Conservation (phyloP, 2,329 filamentous ascomycete genomes). For the Stylonectria norvegica region DNA sequence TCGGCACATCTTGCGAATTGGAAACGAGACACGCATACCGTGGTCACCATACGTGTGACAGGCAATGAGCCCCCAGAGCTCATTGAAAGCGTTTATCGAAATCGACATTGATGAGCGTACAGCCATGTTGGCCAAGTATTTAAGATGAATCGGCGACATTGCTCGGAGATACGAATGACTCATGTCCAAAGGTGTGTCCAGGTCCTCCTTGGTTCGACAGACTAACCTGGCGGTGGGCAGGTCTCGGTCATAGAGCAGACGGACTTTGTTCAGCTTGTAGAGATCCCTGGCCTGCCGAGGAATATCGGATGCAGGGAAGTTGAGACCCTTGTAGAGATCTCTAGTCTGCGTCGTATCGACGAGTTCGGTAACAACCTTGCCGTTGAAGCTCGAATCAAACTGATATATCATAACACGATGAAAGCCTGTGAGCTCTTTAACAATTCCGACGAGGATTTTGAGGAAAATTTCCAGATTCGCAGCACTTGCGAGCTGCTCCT, state of each 20-base stretch:
- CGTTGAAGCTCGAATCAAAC: slow-evolving; percentile 79
- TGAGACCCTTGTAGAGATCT: slow-evolving; percentile 81
- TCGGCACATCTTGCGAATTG: slow-evolving; percentile 87
- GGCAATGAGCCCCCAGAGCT: slow-evolving; percentile 84
- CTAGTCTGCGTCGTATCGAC: slow-evolving; percentile 76
- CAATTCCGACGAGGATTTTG: slow-evolving; percentile 77
- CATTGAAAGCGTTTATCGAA: slow-evolving; percentile 80
- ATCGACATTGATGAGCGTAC: slow-evolving; percentile 95
- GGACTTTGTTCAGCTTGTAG: slow-evolving; percentile 86
- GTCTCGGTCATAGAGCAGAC: slow-evolving; percentile 81
- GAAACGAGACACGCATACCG: slow-evolving; percentile 89
- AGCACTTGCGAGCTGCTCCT: slow-evolving; percentile 77
- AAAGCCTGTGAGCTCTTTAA: slow-evolving; percentile 87
- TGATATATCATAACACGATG: slow-evolving; percentile 93
- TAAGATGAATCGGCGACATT: slow-evolving; percentile 87
- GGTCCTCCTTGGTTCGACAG: slow-evolving; percentile 69
- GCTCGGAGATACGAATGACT: slow-evolving; percentile 81
- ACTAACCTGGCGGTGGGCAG: slow-evolving; percentile 76
- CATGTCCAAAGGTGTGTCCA: slow-evolving; percentile 74
- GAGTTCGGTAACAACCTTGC: slow-evolving; percentile 81
- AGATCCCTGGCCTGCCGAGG: slow-evolving; percentile 82
- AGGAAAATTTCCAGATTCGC: slow-evolving; percentile 68
- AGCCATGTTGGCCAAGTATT: slow-evolving; percentile 84
- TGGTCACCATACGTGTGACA: slow-evolving; percentile 75
- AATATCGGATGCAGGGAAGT: slow-evolving; percentile 86